These are phyloP conservation scores for Arctium minus DNA, from an alignment of 129 eudicot genomes.

Conservation along the genomic window DNA sequence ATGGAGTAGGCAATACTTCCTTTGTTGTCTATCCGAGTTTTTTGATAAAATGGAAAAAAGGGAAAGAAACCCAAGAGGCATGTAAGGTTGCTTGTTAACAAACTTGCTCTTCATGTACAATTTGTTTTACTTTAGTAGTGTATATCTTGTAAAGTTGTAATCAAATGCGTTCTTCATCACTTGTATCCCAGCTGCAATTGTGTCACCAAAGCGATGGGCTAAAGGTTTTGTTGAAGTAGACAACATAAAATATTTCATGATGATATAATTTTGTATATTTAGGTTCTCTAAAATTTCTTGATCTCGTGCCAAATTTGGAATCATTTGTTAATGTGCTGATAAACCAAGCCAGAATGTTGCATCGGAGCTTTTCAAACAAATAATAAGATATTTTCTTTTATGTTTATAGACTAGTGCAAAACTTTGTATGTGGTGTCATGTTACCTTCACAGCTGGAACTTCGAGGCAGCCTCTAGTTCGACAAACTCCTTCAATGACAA, in stretches of 20 bases:
- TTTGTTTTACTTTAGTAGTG: background rate
- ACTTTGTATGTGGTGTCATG: slow-evolving; percentile 13
- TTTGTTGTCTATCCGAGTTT: background rate
- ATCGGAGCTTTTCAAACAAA: background rate
- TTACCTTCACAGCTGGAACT: slow-evolving; percentile 19
- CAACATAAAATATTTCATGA: background rate
- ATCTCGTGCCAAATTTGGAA: background rate
- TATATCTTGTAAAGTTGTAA: background rate
- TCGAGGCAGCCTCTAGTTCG: slow-evolving; percentile 13
- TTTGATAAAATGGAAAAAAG: background rate
- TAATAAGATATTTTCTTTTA: background rate
- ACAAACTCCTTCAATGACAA: background rate
- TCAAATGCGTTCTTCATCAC: background rate
- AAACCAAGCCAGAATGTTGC: background rate
- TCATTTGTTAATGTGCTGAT: slow-evolving; percentile 4
- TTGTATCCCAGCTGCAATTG: background rate
- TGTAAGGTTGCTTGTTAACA: slow-evolving; percentile 11
- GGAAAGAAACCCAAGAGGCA: background rate
- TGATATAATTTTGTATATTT: background rate
- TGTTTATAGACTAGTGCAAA: slow-evolving; percentile 2
- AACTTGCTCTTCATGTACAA: background rate
- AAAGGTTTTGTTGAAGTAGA: background rate
- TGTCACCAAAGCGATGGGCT: background rate
- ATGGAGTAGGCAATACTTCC: background rate
- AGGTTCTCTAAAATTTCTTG: background rate